Evolutionary conservation across 2,329 filamentous ascomycete species (phyloP).

Genomic region (Fusarium coicis): DNA sequence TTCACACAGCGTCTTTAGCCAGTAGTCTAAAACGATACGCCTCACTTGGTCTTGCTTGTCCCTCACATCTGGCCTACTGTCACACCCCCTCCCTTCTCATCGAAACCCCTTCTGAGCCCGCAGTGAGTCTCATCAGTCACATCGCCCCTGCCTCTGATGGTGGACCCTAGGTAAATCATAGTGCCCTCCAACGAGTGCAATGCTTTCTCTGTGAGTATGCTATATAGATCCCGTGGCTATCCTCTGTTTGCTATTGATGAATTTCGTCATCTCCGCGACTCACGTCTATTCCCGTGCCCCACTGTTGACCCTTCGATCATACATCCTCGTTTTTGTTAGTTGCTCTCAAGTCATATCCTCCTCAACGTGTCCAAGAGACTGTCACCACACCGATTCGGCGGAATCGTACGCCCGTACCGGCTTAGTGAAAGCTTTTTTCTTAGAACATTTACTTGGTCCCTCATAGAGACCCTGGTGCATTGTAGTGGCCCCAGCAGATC

Average conservation of each 20-base stretch:
- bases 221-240: slow-evolving; percentile 43
- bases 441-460: slow-evolving; percentile 34
- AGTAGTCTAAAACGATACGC: slow-evolving; percentile 39
- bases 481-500: slow-evolving; percentile 51
- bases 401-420: slow-evolving; percentile 38
- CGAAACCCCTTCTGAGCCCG: slow-evolving; percentile 32
- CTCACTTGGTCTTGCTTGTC: slow-evolving; percentile 39
- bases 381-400: slow-evolving; percentile 41
- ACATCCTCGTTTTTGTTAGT: slow-evolving; percentile 23
- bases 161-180: slow-evolving; percentile 38
- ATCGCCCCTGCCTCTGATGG: slow-evolving; percentile 37
- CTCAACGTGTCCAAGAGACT: slow-evolving; percentile 39
- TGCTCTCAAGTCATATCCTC: slow-evolving; percentile 37
- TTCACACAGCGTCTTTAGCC: slow-evolving; percentile 34
- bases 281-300: slow-evolving; percentile 37
- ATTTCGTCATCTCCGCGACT: slow-evolving; percentile 43
- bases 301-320: slow-evolving; percentile 26
- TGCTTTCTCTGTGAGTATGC: slow-evolving; percentile 32
- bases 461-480: slow-evolving; percentile 55
- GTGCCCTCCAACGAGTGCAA: slow-evolving; percentile 26
- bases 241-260: slow-evolving; percentile 34
- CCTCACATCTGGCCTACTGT: slow-evolving; percentile 15
- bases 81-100: slow-evolving; percentile 32
- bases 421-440: slow-evolving; percentile 35
- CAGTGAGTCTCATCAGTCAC: slow-evolving; percentile 37